Evolutionary conservation across 371 early-diverging fungal genomes (phyloP).

Genomic region (Phascolomyces articulosus): DNA sequence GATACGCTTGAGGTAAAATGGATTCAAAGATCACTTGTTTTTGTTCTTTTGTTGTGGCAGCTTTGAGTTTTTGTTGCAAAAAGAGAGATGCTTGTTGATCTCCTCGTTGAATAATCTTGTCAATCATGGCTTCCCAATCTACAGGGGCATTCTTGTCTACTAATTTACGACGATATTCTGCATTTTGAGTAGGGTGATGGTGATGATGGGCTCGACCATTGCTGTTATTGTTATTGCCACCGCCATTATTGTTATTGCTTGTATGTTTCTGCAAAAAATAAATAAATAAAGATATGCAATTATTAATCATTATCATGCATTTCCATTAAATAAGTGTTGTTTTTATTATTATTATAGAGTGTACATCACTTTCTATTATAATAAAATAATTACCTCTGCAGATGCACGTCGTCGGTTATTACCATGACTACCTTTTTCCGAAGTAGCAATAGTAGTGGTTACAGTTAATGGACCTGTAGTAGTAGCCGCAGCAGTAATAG

Average conservation of each 20-base stretch:
- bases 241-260: background rate
- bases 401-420: slow-evolving; percentile 13
- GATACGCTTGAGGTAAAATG: slow-evolving; percentile 57
- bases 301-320: background rate
- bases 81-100: slow-evolving; percentile 81
- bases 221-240: no score
- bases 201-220: background rate
- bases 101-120: slow-evolving; percentile 71
- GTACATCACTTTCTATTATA: background rate
- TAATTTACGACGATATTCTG: slow-evolving; percentile 30
- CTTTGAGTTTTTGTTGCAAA: slow-evolving; percentile 73
- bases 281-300: background rate
- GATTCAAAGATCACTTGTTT: slow-evolving; percentile 64
- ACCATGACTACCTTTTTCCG: slow-evolving; percentile 1
- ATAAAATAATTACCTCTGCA: background rate
- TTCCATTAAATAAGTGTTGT: background rate
- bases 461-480: background rate
- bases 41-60: slow-evolving; percentile 52
- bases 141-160: slow-evolving; percentile 27
- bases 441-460: background rate
- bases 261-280: background rate
- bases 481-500: background rate
- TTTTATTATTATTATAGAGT: background rate
- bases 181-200: background rate
- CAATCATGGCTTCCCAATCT: slow-evolving; percentile 53